Evolutionary conservation across 2,329 filamentous ascomycete species (phyloP).

Genomic region (Pseudogymnoascus sp.): DNA sequence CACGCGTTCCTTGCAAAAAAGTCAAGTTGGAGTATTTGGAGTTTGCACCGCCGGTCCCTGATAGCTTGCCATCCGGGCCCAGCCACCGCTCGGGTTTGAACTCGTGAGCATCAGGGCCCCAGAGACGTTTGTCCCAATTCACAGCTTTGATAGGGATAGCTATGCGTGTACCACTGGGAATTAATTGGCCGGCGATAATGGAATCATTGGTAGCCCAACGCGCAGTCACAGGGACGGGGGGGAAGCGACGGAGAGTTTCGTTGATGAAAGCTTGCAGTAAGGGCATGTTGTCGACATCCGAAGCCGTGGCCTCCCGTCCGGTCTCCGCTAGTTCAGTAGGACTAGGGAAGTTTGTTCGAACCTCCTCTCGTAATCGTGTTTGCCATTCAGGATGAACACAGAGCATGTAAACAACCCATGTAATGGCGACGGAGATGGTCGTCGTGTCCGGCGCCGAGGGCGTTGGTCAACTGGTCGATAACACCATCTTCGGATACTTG

Average conservation of each 20-base stretch:
- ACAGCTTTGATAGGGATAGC: slow-evolving; percentile 56
- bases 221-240: slow-evolving; percentile 62
- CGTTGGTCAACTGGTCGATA: slow-evolving; percentile 84
- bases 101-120: slow-evolving; percentile 66
- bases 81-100: slow-evolving; percentile 81
- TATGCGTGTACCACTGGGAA: slow-evolving; percentile 66
- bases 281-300: slow-evolving; percentile 64
- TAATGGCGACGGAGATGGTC: slow-evolving; percentile 68
- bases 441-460: slow-evolving; percentile 77
- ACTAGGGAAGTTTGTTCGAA: slow-evolving; percentile 54
- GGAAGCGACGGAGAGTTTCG: slow-evolving; percentile 67
- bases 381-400: slow-evolving; percentile 60
- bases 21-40: slow-evolving; percentile 75
- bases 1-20: slow-evolving; percentile 78
- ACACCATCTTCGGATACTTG: slow-evolving; percentile 63
- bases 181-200: slow-evolving; percentile 53
- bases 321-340: slow-evolving; percentile 27
- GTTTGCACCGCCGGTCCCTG: slow-evolving; percentile 61
- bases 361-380: slow-evolving; percentile 58
- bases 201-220: slow-evolving; percentile 61
- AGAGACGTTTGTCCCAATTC: slow-evolving; percentile 63
- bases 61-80: slow-evolving; percentile 34
- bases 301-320: slow-evolving; percentile 39
- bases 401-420: slow-evolving; percentile 68
- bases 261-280: slow-evolving; percentile 75